Base-by-base conservation (phyloP, 1,284 basidiomycete species). In the Fistulina hepatica region DNA sequence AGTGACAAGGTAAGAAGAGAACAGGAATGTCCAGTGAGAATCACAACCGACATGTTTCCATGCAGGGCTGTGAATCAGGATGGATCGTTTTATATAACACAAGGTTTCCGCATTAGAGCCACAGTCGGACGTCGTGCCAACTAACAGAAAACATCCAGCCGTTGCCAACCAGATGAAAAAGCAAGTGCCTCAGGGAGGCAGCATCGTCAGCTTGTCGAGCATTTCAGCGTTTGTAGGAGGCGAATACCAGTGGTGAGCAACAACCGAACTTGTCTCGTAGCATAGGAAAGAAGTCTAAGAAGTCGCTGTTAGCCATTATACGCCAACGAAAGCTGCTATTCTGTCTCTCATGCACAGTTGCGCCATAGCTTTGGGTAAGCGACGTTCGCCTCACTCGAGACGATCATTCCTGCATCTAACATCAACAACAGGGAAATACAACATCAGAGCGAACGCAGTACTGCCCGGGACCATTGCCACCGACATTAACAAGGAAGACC, bases 281-380 rank as follows among this genome's bases (percentile, higher is more conserved):
- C 13, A 6, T n/a, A n/a, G n/a, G n/a, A 25, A 9, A 38, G 17
- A 25, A 30, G 21, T 22, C 28, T 31, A 19, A 31, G 4, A 5
- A 8, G 27, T 26, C 17, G 9, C 10, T 15, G 13, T 16, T 44
- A 73, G 73, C 32, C 82, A 86, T 53, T 88, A 88, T 52, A 84
- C 81, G 1, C 83, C 84, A 1, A 88, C 83, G 2, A 86, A 88
- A 53, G 84, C 83, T 0, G 84, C 78, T 1, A 72, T 89, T 44
- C 70, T 83, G 39, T 82, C 79, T 19, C 56, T 90, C 43, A 90
- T 88, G 83, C 82, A 88, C 58, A 82, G 78, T 47, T 82, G 78
- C 46, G 81, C 83, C 0, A 75, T 86, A 34, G 81, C 83, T 0
- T 61, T 88, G 11, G 82, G n/a, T n/a, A n/a, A n/a, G n/a, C n/a